phyloP scores from a whole-genome alignment of 768 basidiomycete species.

The Russula sp. region DNA sequence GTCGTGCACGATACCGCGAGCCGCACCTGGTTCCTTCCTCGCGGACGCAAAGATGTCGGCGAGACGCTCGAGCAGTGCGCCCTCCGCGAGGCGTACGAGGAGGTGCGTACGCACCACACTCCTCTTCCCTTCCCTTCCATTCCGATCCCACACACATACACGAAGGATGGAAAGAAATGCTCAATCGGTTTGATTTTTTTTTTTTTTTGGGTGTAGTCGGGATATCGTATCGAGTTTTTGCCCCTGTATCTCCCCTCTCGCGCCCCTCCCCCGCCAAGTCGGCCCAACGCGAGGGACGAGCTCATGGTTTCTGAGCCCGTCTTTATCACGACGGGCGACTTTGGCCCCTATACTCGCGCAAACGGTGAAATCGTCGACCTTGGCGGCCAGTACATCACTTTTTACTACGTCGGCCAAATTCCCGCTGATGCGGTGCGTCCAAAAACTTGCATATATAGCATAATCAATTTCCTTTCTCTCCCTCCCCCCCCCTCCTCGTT shows the following conservation, averaged over 20 bases:
- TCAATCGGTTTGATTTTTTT: background rate
- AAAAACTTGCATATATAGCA: too few species aligned
- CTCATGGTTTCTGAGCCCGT: slow-evolving; percentile 38
- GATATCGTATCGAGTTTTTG: slow-evolving; percentile 41
- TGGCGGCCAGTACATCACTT: slow-evolving; percentile 45
- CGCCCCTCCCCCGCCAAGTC: slow-evolving; percentile 32
- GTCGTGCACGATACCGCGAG: slow-evolving; percentile 29
- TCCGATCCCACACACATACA: background rate
- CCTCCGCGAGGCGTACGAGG: slow-evolving; percentile 59
- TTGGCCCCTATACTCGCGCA: slow-evolving; percentile 22
- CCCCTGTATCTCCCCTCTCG: slow-evolving; percentile 37
- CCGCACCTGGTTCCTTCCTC: slow-evolving; percentile 50
- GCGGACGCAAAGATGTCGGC: slow-evolving; percentile 58
- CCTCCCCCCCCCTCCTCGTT: background rate
- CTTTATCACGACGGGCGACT: slow-evolving; percentile 32
- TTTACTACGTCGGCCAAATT: slow-evolving; percentile 52
- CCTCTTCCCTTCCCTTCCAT: background rate
- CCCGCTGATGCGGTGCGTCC: slow-evolving; percentile 42
- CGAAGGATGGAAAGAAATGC: background rate
- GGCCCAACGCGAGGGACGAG: background rate
- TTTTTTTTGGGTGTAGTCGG: slow-evolving; percentile 33
- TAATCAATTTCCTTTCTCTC: background rate
- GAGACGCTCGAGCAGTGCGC: slow-evolving; percentile 55
- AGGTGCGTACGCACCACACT: slow-evolving; percentile 33
- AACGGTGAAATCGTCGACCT: slow-evolving; percentile 5